Evolutionary conservation across 257 asterid species (phyloP).

Genomic region (Parsonsia alboflavescens): DNA sequence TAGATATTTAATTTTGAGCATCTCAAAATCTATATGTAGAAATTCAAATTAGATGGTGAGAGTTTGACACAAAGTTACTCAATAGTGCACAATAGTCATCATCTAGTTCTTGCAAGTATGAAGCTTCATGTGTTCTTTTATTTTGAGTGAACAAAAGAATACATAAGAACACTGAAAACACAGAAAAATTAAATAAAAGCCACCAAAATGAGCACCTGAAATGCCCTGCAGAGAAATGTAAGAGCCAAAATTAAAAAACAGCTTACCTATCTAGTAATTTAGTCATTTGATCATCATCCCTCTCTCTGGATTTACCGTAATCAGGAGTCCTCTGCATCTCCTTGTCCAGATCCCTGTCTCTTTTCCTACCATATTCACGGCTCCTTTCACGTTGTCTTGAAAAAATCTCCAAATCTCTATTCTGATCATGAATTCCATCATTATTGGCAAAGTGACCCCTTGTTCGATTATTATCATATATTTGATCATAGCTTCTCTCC

Average conservation of each 20-base stretch:
- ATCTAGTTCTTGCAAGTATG: not conserved
- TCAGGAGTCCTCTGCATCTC: conserved; percentile 46
- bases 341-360: conserved; percentile 38
- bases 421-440: conserved; percentile 39
- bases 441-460: conserved; percentile 45
- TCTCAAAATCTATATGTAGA: not conserved
- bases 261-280: conserved; percentile 40
- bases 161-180: not conserved
- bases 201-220: not conserved
- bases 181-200: not conserved
- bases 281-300: conserved; percentile 37
- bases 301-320: conserved; percentile 41
- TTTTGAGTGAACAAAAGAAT: not conserved
- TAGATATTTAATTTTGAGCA: not conserved
- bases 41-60: too few relatives aligned
- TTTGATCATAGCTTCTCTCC: conserved; percentile 45
- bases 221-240: conserved; percentile 2
- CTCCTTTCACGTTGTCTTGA: conserved; percentile 47
- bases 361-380: conserved; percentile 50
- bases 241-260: conserved; percentile 7
- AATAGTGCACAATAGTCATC: not conserved
- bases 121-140: not conserved
- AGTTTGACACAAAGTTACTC: not conserved
- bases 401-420: conserved; percentile 33
- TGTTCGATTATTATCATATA: conserved; percentile 38